phyloP scores from a whole-genome alignment of 257 asterid genomes.

The Solanum dulcamara region DNA sequence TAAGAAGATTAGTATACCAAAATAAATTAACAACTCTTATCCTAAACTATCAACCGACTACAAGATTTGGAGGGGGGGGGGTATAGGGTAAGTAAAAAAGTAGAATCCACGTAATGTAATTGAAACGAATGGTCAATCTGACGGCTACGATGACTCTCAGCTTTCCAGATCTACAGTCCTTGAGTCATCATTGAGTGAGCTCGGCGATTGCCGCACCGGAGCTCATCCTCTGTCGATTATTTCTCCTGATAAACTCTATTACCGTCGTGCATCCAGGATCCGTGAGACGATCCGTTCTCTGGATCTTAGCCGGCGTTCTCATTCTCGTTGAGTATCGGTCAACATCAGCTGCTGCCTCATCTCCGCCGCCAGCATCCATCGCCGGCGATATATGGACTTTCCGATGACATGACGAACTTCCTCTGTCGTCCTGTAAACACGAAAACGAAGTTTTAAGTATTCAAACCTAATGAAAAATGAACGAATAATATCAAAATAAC shows the following conservation, averaged over 20 bases:
- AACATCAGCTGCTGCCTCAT: neutral
- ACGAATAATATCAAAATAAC: neutral
- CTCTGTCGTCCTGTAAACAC: constrained; percentile 14
- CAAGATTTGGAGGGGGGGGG: neutral
- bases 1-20: neutral
- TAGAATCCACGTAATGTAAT: neutral
- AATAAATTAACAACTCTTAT: constrained; percentile 4
- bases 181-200: constrained; percentile 3
- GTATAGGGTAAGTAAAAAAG: neutral
- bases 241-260: constrained; percentile 17
- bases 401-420: constrained; percentile 1
- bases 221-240: constrained; percentile 12
- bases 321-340: neutral
- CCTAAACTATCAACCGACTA: neutral
- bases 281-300: constrained; percentile 5
- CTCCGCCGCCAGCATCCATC: neutral
- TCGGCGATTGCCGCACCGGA: constrained; percentile 7
- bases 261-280: neutral
- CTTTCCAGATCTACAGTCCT: constrained; percentile 17
- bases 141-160: constrained; percentile 12
- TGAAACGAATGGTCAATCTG: neutral
- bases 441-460: neutral
- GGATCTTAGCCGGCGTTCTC: constrained; percentile 8
- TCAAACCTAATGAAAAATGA: neutral
- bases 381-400: neutral